Evolutionary conservation across 2,329 filamentous ascomycete species (phyloP), one percentile per base, ranked within the genome.

Genomic region (Fusarium circinatum): DNA sequence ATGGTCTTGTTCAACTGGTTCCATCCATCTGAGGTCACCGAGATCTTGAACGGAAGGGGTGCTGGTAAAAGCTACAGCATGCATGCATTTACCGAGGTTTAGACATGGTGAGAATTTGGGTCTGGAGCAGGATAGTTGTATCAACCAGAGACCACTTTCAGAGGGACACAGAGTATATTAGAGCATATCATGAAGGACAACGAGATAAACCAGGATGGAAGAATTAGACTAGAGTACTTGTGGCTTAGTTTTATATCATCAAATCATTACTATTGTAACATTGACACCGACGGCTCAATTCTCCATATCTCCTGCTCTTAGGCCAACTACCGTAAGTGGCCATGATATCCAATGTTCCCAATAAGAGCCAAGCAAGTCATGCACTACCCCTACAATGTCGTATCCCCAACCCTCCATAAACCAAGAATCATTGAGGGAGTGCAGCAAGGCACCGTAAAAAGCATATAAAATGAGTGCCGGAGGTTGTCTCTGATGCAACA

Each of bases 1-100:
- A 89, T 84, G 38, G 82, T 87, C 0, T 82, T 87, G n/a, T 81
- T 85, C 13, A 83, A 84, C 77, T 85, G 79, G 22, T 81, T 56
- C 56, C 77, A 78, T 84, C 83, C 57, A 1, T 62, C 71, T 10
- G 72, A 74, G 15, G 69, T 74, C 1, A 67, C 39, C 0, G n/a
- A 8, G 1, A 67, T 67, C 24, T 7, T 67, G 14, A 22, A 51
- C 0, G 52, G 48, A 0, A 49, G 30, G 10, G 30, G 32, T 1
- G 13, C 17, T 1, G 34, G 38, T 9, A 67, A 67, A 28, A 20
- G 65, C 8, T 67, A 67, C 2, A 67, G 20, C 28, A 67, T 67
- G 65, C 51, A 65, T 3, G 52, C 52, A 2, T 67, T 67, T 5
- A 28, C 62, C 0, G 61, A 28, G 18, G 22, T 41, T 2, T 48